A percentile compares a stretch with the other conserved stretches of the same genome.
phyloP scores from a whole-genome alignment of 2,329 filamentous ascomycete species.

The Hypomyces perniciosus region DNA sequence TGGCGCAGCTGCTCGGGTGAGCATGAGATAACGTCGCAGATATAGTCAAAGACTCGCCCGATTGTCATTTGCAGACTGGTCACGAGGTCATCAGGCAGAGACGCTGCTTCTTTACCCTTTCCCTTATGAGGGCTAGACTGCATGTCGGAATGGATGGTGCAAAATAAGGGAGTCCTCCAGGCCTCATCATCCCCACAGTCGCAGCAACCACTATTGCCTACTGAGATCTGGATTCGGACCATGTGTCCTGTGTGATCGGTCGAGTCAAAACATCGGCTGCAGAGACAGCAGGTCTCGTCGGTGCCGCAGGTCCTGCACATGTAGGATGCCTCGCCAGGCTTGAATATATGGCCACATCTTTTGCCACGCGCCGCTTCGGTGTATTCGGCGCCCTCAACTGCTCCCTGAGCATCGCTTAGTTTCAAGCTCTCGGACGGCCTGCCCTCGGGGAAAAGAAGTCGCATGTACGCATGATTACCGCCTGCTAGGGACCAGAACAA shows the following conservation, averaged over 20 bases:
- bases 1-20: conserved; percentile 91
- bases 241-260: conserved; percentile 93
- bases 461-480: conserved; percentile 66
- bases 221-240: conserved; percentile 80
- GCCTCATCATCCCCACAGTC: conserved; percentile 96
- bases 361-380: conserved; percentile 86
- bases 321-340: conserved; percentile 87
- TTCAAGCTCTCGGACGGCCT: conserved; percentile 62
- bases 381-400: conserved; percentile 91
- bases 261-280: conserved; percentile 87
- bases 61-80: conserved; percentile 80
- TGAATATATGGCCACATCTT: conserved; percentile 96
- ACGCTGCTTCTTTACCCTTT: conserved; percentile 53
- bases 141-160: conserved; percentile 79
- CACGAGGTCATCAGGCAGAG: conserved; percentile 68
- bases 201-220: conserved; percentile 91
- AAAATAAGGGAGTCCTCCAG: conserved; percentile 81
- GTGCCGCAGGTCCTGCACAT: conserved; percentile 88
- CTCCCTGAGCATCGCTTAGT: conserved; percentile 80
- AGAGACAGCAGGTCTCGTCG: conserved; percentile 93
- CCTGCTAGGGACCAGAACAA: conserved; percentile 86
- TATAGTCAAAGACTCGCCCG: conserved; percentile 79
- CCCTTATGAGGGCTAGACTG: conserved; percentile 48
- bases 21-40: conserved; percentile 97
- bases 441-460: conserved; percentile 76